Conservation (phyloP, 345 rosid species). For the Psidium guajava region DNA sequence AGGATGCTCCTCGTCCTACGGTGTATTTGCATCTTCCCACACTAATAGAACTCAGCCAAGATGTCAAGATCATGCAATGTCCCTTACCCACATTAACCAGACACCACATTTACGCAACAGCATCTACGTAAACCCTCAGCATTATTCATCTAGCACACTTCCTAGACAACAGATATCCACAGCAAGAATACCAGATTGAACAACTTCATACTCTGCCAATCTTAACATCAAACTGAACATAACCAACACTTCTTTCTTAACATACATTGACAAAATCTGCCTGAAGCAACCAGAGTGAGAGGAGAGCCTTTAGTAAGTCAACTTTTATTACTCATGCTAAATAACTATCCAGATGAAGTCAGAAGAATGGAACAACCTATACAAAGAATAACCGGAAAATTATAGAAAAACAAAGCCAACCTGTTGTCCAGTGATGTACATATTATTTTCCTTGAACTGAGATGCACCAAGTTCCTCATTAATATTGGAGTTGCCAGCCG, state of each 20-base stretch:
- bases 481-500: slow-evolving; percentile 58
- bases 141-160: not conserved
- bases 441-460: slow-evolving; percentile 74
- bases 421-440: slow-evolving; percentile 68
- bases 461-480: slow-evolving; percentile 68
- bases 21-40: not conserved
- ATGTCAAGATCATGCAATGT: not conserved
- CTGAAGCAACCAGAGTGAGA: not conserved
- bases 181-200: not conserved
- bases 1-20: not conserved
- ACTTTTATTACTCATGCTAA: not conserved
- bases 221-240: not conserved
- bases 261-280: not conserved
- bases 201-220: not conserved
- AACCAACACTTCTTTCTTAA: not conserved
- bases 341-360: not conserved
- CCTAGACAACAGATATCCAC: not conserved
- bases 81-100: not conserved
- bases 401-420: slow-evolving; percentile 21
- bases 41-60: not conserved
- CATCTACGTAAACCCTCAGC: not conserved
- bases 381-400: not conserved
- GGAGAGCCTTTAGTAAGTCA: not conserved
- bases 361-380: not conserved
- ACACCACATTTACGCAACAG: not conserved